Conservation (phyloP, 495 filamentous ascomycete genomes). For the Penicillium herquei region DNA sequence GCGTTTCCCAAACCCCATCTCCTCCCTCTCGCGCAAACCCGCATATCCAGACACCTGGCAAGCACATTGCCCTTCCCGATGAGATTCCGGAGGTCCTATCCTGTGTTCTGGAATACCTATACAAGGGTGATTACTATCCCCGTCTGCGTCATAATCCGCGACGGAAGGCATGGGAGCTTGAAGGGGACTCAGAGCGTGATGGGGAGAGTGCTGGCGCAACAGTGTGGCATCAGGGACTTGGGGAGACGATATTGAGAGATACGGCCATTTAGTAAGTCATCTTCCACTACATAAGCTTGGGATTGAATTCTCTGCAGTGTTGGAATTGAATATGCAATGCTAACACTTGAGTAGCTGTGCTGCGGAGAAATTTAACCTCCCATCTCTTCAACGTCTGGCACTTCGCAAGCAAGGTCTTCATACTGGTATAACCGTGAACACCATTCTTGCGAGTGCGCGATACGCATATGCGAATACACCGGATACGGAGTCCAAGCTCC, state of each 20-base stretch:
- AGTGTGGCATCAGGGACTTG: slow-evolving; percentile 62
- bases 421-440: slow-evolving; percentile 76
- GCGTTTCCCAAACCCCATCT: slow-evolving; percentile 15
- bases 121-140: slow-evolving; percentile 92
- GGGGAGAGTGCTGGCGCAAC: slow-evolving; percentile 55
- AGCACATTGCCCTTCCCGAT: slow-evolving; percentile 75
- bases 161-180: slow-evolving; percentile 68
- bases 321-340: not conserved
- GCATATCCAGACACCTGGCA: slow-evolving; percentile 36
- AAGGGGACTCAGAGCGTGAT: slow-evolving; percentile 38
- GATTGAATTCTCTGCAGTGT: too few species aligned
- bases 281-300: too few species aligned
- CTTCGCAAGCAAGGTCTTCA: slow-evolving; percentile 85
- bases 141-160: slow-evolving; percentile 69
- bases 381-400: slow-evolving; percentile 77
- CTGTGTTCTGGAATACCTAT: slow-evolving; percentile 85
- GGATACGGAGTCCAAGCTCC: slow-evolving; percentile 80
- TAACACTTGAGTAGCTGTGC: slow-evolving; percentile 55
- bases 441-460: slow-evolving; percentile 77
- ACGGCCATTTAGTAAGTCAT: slow-evolving; percentile 72
- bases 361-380: slow-evolving; percentile 76
- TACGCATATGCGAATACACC: slow-evolving; percentile 89
- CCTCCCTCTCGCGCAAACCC: slow-evolving; percentile 16
- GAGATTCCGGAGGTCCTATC: slow-evolving; percentile 91
- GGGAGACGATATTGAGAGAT: slow-evolving; percentile 74